Evolutionary conservation across 148 eudicot genomes (phyloP).

Genomic region (Heliosperma pusillum): DNA sequence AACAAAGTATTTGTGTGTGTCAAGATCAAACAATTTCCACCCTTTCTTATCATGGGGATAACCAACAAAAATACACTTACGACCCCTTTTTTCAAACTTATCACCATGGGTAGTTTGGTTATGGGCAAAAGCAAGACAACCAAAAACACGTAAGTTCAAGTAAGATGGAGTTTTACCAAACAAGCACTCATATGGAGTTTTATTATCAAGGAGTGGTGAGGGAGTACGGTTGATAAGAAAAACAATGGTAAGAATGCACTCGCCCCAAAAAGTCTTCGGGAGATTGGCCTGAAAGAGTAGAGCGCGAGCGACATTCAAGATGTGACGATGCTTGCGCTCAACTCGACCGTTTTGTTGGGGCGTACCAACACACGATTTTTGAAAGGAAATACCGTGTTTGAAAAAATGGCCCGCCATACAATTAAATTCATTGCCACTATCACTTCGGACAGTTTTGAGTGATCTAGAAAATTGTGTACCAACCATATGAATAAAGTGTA

Average conservation of each 20-base stretch:
- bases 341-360: no score
- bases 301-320: no score
- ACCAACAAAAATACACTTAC: neutral
- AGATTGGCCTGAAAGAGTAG: no score
- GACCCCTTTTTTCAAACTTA: neutral
- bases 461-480: neutral
- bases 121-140: constrained; percentile 9
- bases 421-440: constrained; percentile 6
- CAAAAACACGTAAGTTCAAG: neutral
- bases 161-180: neutral
- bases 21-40: constrained; percentile 11
- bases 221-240: neutral
- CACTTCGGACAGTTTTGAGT: neutral
- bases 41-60: constrained; percentile 10
- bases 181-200: neutral
- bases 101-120: neutral
- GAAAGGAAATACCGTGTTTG: neutral
- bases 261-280: no score
- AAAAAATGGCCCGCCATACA: neutral
- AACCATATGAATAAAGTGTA: neutral
- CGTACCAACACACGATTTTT: constrained; percentile 2
- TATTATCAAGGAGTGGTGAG: neutral
- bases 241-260: no score
- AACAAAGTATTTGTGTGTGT: neutral
- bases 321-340: no score